Base-by-base conservation (phyloP, 1,284 basidiomycete species). In the Gymnopus androsaceus region DNA sequence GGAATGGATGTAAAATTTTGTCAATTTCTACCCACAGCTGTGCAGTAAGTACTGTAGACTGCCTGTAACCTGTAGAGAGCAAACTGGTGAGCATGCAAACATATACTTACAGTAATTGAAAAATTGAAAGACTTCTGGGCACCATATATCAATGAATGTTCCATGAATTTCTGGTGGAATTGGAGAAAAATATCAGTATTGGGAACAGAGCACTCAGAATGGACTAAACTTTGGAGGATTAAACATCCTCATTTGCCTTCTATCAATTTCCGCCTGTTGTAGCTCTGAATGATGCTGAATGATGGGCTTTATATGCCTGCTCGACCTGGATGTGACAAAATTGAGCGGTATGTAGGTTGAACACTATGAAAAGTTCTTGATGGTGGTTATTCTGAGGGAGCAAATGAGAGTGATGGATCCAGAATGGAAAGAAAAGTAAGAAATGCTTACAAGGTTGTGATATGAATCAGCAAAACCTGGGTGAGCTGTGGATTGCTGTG, bases 261-360 rank as follows among this genome's bases (percentile, higher is more conserved):
- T 73, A 77, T 57, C 75, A 77, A 51, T 75, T 77, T 58, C 73
- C 73, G 5, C 74, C 72, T 0, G 72, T 74, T 4, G 66, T 61
- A 3, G 45, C 19, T 3, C 33, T 17, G 2, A 31, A 36, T n/a
- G n/a, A n/a, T n/a, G n/a, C n/a, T n/a, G n/a, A n/a, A n/a, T 1
- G 62, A 62, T 14, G 47, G 66, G 15, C 51, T 72, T 4, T 73
- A 64, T 37, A 15, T 49, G n/a, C 36, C 36, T 37, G 36, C 36
- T n/a, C 7, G 7, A 14, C 36, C 36, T 37, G 21, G 53, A 54
- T 8, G 31, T 3, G 57, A 65, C 48, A 45, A 52, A 4, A 19
- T 51, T 1, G 42, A 57, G 8, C 30, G 41, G 1, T 47, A 62
- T 40, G 15, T 69, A 0, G 73, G 75, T 3, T 30, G 66, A 14